Base-by-base conservation (phyloP, 176 grass and related monocot genomes). In the Rhynchospora pubera region DNA sequence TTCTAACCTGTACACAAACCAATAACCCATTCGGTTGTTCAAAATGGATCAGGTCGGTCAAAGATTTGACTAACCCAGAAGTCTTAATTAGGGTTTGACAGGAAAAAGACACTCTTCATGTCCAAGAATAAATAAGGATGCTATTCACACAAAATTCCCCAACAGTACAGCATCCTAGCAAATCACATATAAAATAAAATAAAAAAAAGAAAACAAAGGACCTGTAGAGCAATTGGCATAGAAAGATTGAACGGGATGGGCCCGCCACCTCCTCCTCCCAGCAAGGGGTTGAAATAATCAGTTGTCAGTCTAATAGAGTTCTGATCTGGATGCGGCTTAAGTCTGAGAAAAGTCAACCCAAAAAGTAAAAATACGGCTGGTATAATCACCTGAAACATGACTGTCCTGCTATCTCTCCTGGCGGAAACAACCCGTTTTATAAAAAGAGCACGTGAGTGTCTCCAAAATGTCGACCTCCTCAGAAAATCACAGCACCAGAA, bases 271-370 rank as follows among this genome's bases (percentile, higher is more conserved):
- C 86, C 86, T 45, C 87, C 87, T 15, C 83, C 58, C 30, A 85
- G 78, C 63, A 89, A 77, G 51, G 87, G 87, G 80, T 89, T 89
- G 69, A 89, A 89, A 85, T 89, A 85, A 66, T 79, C 79, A 24
- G 87, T 89, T 4, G 87, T 85, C 18, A 89, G 78, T 21, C n/a
- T 89, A 46, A 89, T 13, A 55, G 77, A 81, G 19, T 53, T 65
- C 83, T 89, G 57, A 89, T 89, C 87, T 66, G 87, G 87, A 82
- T 89, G 87, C 24, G 87, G 68, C 48, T 83, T 89, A 60, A 89
- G 67, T 82, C 71, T 89, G 18, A 89, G 51, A 85, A 85, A 89
- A 65, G 75, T 63, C 68, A 89, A 82, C 34, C 87, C 87, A 32
- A 89, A 82, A 34, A 89, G 65, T 58, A 89, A 81, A 60, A 85